These are phyloP conservation scores for Ophiocordyceps polyrhachis-furcata DNA, from an alignment of 2,329 filamentous ascomycete genomes.

Conservation along the genomic window DNA sequence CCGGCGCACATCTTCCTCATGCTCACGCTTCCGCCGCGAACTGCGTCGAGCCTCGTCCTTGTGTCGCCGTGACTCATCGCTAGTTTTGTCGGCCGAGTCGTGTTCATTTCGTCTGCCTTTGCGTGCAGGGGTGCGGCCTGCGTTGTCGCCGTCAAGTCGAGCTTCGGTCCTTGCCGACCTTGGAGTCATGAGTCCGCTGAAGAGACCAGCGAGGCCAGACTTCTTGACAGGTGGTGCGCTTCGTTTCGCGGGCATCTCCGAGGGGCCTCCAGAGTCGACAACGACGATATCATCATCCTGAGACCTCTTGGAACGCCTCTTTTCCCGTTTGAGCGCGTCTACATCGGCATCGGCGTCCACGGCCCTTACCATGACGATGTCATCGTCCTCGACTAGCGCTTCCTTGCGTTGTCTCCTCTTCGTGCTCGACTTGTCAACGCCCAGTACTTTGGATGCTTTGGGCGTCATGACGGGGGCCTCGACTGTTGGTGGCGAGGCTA, in stretches of 20 bases:
- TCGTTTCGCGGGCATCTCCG: slow-evolving; percentile 16
- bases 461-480: slow-evolving; percentile 44
- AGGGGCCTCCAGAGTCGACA: slow-evolving; percentile 15
- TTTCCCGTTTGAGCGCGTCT: slow-evolving; percentile 11
- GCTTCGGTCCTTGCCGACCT: slow-evolving; percentile 26
- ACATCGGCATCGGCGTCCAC: slow-evolving; percentile 22
- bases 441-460: slow-evolving; percentile 64
- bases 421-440: slow-evolving; percentile 27
- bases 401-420: slow-evolving; percentile 27
- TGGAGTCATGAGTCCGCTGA: slow-evolving; percentile 37
- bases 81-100: slow-evolving; percentile 17
- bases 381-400: slow-evolving; percentile 23
- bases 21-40: slow-evolving; percentile 34
- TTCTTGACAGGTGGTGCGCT: slow-evolving; percentile 25
- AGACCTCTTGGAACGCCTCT: slow-evolving; percentile 14
- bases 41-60: slow-evolving; percentile 40
- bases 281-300: slow-evolving; percentile 22
- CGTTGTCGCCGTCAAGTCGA: slow-evolving; percentile 27
- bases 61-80: slow-evolving; percentile 34
- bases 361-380: slow-evolving; percentile 27
- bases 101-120: slow-evolving; percentile 36
- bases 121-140: slow-evolving; percentile 44
- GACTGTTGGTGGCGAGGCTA: slow-evolving; percentile 57
- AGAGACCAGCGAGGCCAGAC: slow-evolving; percentile 38
- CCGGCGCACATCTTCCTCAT: slow-evolving; percentile 31